Evolutionary conservation across 176 grass and related monocot genomes (phyloP), one percentile per base, ranked within the genome.

Genomic region (Cenchrus fungigraminus): DNA sequence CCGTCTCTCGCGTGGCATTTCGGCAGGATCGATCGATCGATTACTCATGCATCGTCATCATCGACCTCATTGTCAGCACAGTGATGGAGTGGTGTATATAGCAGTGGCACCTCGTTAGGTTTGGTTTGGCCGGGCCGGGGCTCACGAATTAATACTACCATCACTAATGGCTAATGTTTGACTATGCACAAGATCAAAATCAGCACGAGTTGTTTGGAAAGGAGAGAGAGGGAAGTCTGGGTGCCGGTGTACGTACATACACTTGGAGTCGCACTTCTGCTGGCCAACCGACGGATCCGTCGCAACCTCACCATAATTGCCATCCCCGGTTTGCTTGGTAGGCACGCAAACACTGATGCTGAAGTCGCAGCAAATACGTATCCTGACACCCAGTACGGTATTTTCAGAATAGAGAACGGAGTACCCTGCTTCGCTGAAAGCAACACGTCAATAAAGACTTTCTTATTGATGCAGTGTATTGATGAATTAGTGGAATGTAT

Each of bases 221-320:
- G 53, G 19, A 47, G 37, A 9, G 66, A 57, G 1, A 15, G 65
- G 16, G 12, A 28, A 3, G 19, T 42, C 25, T 19, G 15, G 12
- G 31, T 84, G 34, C 70, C 12, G 13, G 15, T 54, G 45, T 85
- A 47, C 79, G 62, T 74, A 8, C 42, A 52, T 63, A 84, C 70
- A 19, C 79, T 74, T 50, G 76, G 59, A 74, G 85, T 80, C 82
- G 46, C 46, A n/a, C 69, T 84, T 90, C 73, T 78, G 73, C 65
- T 78, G 73, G 73, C 78, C 85, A 57, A 91, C 89, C 89, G 69
- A 87, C 69, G 77, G 64, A 77, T 79, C 69, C 29, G 69, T 87
- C 70, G 65, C 85, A 10, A 20, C 29, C 85, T 46, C 31, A 43
- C 54, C 76, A 84, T 81, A 80, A 91, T 77, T 84, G 81, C 76